Evolutionary conservation across 129 eudicot species (phyloP).

Genomic region (Helichrysum umbraculigerum): DNA sequence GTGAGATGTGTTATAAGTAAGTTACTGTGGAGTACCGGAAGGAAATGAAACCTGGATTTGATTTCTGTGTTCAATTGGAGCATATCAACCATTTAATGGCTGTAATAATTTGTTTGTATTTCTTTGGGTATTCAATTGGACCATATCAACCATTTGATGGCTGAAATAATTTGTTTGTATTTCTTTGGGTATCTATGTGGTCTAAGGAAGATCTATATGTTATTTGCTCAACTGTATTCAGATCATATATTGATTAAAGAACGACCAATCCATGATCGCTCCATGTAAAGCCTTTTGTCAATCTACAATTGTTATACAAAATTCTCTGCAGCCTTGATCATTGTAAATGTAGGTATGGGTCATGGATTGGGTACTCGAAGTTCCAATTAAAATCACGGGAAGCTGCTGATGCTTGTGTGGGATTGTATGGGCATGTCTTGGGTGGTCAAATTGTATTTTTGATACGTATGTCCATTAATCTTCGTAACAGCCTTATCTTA

Average conservation of each 20-base stretch:
- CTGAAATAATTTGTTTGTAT: neutral
- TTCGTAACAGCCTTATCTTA: neutral
- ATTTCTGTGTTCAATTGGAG: neutral
- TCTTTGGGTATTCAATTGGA: neutral
- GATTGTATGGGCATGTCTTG: neutral
- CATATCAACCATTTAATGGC: neutral
- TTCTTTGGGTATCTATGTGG: neutral
- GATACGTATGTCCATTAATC: neutral
- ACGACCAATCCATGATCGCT: neutral
- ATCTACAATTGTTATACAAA: neutral
- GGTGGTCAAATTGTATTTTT: neutral
- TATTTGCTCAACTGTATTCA: neutral
- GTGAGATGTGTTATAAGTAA: neutral
- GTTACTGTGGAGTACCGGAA: neutral
- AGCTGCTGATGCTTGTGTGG: neutral
- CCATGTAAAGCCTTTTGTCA: neutral
- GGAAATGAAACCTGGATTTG: neutral
- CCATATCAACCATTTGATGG: too few species aligned
- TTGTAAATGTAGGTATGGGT: neutral
- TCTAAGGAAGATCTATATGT: neutral
- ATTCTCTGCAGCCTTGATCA: neutral
- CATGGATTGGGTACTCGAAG: neutral
- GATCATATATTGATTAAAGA: neutral
- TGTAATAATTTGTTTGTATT: neutral
- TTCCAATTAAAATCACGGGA: neutral